Evolutionary conservation across 1,284 basidiomycete species (phyloP), one percentile per base, ranked within the genome.

Genomic region (Apiotrichum domesticum): DNA sequence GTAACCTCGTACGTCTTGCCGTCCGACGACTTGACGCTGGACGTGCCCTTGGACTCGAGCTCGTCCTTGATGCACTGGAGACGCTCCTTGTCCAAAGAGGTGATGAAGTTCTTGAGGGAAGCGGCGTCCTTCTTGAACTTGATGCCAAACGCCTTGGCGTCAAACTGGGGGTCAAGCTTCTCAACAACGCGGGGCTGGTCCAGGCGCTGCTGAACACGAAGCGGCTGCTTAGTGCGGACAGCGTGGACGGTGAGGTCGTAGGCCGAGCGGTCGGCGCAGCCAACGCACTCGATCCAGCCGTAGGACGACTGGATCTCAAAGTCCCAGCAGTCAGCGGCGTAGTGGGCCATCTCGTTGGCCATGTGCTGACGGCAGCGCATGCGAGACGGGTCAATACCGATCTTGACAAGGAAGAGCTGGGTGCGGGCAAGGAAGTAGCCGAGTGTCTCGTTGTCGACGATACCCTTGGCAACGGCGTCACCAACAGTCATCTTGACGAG

Each of bases 271-370:
- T 99, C 95, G 47, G 96, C 95, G 77, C 96, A 98, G n/a, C 95
- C 96, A 51, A 98, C 94, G 76, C 95, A 98, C 79, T 98, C 96
- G 60, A 92, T 95, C 96, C 96, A 98, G 52, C 95, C 95, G 67
- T 86, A 88, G 48, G 89, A 88, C 55, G 90, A 94, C 68, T 93
- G 83, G 64, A 98, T 97, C 80, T 98, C 95, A 57, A 94, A 94
- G 74, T 98, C 95, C 95, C 95, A 99, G 79, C 95, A 98, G 79
- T 98, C 95, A 35, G 91, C 85, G 57, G 95, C 95, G 75, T 98
- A 98, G 77, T 98, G 95, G 0, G 95, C 95, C 96, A 98, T 98
- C 80, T 98, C 95, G 79, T 90, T 91, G 59, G 78, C 83, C 93
- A 97, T 97, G 78, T 97, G 94, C 75, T 98, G 95, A 40, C 94